Base-by-base conservation (phyloP, 2,329 filamentous ascomycete species). In the Aureobasidium uvarum region DNA sequence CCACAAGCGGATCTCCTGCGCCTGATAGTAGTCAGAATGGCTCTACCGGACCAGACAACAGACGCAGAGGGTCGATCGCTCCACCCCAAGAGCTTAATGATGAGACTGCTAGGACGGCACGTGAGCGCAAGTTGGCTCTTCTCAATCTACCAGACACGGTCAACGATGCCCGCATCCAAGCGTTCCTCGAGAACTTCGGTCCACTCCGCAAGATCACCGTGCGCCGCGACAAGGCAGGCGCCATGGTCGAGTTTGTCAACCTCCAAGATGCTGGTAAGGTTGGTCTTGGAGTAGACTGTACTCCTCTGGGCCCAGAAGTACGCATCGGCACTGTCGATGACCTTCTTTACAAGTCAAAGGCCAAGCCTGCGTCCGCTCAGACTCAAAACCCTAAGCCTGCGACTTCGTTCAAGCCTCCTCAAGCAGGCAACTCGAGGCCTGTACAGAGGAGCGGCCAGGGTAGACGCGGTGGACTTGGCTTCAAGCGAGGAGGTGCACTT, bases 71-170 rank as follows among this genome's bases (percentile, higher is more conserved):
- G 28, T 74, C 74, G 16, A 71, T 73, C 41, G 68, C 73, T 10
- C 72, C 71, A 2, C 16, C 33, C 20, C 18, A 51, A 6, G 41
- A 52, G 55, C 31, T 64, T 18, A 43, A 62, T 48, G 70, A 72
- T 7, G 68, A 72, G 16, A 70, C 69, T 28, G 69, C 68, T 46
- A 70, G 67, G 41, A 72, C 71, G 1, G 74, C 74, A 25, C 70
- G 70, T 46, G 85, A 87, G 58, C 87, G 92, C 62, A 95, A 91
- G 0, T 83, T 98, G 58, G 89, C 89, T 11, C 80, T 99, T 33
- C 85, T 97, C 77, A 89, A 93, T 68, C 81, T 99, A 1, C 92
- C 95, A 0, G 95, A 98, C 73, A 98, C 93, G 0, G 86, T 98
- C 72, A 97, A 96, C 69, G 91, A 96, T 72, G 86, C 90, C 1